Evolutionary conservation across 163 green algal species (phyloP), one percentile per base, ranked within the genome.

Genomic region (Smithsoniella earleae): DNA sequence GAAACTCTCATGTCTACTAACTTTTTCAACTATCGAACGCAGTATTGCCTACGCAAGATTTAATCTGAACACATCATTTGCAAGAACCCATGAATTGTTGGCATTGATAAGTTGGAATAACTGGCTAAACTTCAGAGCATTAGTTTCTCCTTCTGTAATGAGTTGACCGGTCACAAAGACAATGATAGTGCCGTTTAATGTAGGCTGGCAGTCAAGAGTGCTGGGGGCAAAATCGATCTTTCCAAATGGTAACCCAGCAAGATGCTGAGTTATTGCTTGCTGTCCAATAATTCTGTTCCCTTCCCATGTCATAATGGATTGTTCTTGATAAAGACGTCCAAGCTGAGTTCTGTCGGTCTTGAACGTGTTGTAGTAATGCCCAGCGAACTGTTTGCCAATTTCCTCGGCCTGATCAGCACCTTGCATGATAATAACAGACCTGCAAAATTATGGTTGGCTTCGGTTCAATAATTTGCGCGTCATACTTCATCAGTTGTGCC

Each of bases 301-400:
- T 69, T 69, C 58, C 58, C 58, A 69, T 30, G n/a, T 69, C 58
- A 69, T 25, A 34, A 69, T 69, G n/a, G 58, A 69, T 13, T 69
- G 58, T 34, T 69, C 58, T 13, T 69, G 58, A 38, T 69, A 69
- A 36, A 69, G 34, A 43, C 58, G 58, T 5, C 58, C 58, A 30
- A 69, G 28, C 5, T 30, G 27, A 31, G 18, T 69, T 38, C 34
- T 33, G 25, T 69, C 58, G 6, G n/a, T 38, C 34, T 69, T 69
- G 58, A 69, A 69, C 18, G 58, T 69, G 58, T 69, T 69, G 25
- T 69, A 69, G 34, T 69, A 69, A 31, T 40, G 58, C 6, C 43
- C 58, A 22, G 58, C 27, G 25, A 69, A 69, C 25, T 69, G 58
- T 13, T 69, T 69, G 8, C 58, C 58, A 40, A 69, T 69, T 30